Base-by-base conservation (phyloP, 257 asterid genomes). In the Solanum phureja region DNA sequence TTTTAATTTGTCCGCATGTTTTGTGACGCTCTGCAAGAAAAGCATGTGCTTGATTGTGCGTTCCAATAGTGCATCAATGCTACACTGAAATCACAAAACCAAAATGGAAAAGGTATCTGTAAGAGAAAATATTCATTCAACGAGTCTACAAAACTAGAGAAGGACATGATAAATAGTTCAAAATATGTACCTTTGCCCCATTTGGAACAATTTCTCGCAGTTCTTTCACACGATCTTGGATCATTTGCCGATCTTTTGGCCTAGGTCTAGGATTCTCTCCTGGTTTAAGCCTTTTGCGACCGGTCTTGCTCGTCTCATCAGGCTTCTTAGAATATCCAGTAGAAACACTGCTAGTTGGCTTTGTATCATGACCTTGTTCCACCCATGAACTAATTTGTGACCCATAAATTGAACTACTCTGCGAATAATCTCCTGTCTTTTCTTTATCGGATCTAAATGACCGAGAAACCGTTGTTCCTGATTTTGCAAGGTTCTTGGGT, bases 201-300 rank as follows among this genome's bases (percentile, higher is more conserved):
- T 95, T 95, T 8, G 99, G 99, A 82, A 97, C 98, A 23, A 97
- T 95, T 90, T 97, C 98, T 90, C 99, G 91, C 84, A 97, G 87
- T 79, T 97, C 99, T 92, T 95, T 97, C 24, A 97, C 97, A 18
- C 98, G 98, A 62, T 97, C 99, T 93, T 97, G 98, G 87, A 97
- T 95, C 99, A 97, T 94, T 90, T 97, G 98, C 7, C 99, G 97
- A 91, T 97, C 99, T 92, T 97, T 95, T 3, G 99, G 99, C 88
- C 99, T 92, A 8, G 98, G 99, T 72, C 95, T 91, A 69, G 98
- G 98, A 89, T 93, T 97, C 88, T 96, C 99, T 38, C 99, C 99
- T 0, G 98, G 98, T 90, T 94, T 96, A 68, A 94, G 94, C 94
- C 98, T 92, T 91, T 95, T 95, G 27, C 98, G 98, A 87, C 89